Conservation (phyloP, 108 stramenopile species). For the Conticribra guillardii region DNA sequence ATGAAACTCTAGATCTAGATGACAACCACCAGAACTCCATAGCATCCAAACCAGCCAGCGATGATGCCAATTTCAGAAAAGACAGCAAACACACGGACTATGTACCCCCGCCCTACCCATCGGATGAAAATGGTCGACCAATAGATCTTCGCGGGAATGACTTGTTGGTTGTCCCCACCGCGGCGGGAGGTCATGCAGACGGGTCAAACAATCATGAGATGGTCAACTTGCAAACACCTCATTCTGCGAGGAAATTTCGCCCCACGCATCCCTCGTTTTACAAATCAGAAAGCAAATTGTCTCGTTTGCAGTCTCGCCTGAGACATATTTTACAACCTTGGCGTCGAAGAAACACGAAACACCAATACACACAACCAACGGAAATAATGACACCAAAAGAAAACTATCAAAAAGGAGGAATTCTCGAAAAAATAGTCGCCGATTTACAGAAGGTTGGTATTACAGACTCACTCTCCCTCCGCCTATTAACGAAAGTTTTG, state of each 20-base stretch:
- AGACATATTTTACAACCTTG: constrained; percentile 7
- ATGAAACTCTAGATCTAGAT: too few relatives aligned
- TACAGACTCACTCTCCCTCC: constrained; percentile 80
- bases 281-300: constrained; percentile 1
- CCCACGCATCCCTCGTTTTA: constrained; percentile 65
- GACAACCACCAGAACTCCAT: neutral
- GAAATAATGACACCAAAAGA: too few relatives aligned
- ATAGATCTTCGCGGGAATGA: constrained; percentile 9
- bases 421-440: constrained; percentile 45
- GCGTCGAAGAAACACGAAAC: neutral
- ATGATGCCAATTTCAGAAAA: neutral
- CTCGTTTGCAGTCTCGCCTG: neutral
- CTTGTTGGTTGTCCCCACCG: neutral
- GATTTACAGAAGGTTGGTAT: constrained; percentile 93
- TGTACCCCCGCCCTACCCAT: constrained; percentile 10
- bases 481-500: constrained; percentile 66
- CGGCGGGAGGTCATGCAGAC: neutral
- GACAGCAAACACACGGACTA: neutral
- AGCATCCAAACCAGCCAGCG: neutral
- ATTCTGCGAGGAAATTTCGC: constrained; percentile 79
- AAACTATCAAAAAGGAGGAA: too few relatives aligned
- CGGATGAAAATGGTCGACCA: constrained; percentile 34
- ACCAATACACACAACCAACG: too few relatives aligned
- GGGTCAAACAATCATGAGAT: neutral
- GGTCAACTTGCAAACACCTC: constrained; percentile 63